Evolutionary conservation across 148 eudicot genomes (phyloP).

Genomic region (Rhododendron griersonianum): DNA sequence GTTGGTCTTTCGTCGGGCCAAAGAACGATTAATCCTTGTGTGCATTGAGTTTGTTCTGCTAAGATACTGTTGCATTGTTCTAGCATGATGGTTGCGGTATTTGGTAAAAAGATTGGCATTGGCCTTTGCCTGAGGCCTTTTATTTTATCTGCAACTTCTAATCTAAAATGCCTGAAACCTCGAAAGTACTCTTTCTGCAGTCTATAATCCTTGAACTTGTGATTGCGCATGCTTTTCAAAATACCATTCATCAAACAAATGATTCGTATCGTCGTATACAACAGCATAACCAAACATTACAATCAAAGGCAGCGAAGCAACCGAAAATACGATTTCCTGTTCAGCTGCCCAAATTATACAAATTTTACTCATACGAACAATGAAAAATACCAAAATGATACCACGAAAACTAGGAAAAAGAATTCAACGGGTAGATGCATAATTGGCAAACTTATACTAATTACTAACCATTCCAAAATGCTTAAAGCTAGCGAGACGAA

Average conservation of each 20-base stretch:
- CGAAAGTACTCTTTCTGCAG: background rate
- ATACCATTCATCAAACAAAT: background rate
- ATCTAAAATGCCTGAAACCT: background rate
- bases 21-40: background rate
- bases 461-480: background rate
- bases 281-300: slow-evolving; percentile 7
- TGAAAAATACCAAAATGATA: background rate
- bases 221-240: background rate
- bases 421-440: background rate
- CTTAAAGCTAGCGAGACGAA: background rate
- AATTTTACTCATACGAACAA: background rate
- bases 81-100: background rate
- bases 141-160: background rate
- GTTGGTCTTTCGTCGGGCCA: background rate
- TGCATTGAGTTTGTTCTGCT: background rate
- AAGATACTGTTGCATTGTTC: background rate
- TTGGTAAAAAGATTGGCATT: background rate
- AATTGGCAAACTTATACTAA: background rate
- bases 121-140: background rate
- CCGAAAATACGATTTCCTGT: background rate
- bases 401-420: background rate
- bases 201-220: background rate
- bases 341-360: background rate
- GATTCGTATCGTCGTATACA: background rate
- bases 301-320: slow-evolving; percentile 9